phyloP scores from a whole-genome alignment of 306 rosid species.

The barrel medic (Medicago truncatula) region MtrunA17r5.0-ANR NC_053043.1:40661001-40661500 shows the following conservation, averaged over 20 bases:
- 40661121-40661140: conserved; percentile 7
- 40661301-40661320: conserved; percentile 27
- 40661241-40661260: conserved; percentile 60
- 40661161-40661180: conserved; percentile 29
- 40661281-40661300: conserved; percentile 72
- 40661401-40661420: neutral
- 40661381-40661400: conserved; percentile 18
- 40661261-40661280: conserved; percentile 68
- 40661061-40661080: neutral
- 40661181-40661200: neutral
- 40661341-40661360: conserved; percentile 10
- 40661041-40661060: neutral
- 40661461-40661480: conserved; percentile 21
- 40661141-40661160: conserved; percentile 7
- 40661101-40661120: conserved; percentile 6
- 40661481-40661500: conserved; percentile 17
- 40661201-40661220: conserved; percentile 25
- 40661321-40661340: conserved; percentile 21
- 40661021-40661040: neutral
- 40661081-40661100: conserved; percentile 13
- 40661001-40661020: neutral
- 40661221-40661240: conserved; percentile 32
- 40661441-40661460: conserved; percentile 13
- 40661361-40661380: conserved; percentile 15
- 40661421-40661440: neutral